Evolutionary conservation across 1,139 yeast genomes (phyloP).

Genomic region (Protomyces pachydermus): DNA sequence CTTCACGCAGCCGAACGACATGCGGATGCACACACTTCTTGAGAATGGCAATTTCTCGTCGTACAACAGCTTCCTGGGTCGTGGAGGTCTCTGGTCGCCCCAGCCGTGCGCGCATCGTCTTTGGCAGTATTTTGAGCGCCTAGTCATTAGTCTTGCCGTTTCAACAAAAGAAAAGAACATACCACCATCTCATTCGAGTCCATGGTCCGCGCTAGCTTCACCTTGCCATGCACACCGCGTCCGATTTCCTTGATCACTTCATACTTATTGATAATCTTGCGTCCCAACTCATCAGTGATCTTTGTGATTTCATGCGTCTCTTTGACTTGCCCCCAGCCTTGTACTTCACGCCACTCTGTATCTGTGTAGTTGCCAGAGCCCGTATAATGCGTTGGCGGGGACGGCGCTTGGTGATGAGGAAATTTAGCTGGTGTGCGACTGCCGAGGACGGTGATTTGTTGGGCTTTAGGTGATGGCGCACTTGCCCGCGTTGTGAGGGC

Average conservation of each 20-base stretch:
- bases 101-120: slow-evolving; percentile 58
- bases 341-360: slow-evolving; percentile 25
- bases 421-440: slow-evolving; percentile 9
- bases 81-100: slow-evolving; percentile 46
- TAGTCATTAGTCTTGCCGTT: not conserved
- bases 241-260: slow-evolving; percentile 87
- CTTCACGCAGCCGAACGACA: slow-evolving; percentile 81
- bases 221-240: slow-evolving; percentile 96
- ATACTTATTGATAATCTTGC: slow-evolving; percentile 82
- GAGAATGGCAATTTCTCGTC: slow-evolving; percentile 92
- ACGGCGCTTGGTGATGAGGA: not conserved
- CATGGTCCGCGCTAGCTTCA: slow-evolving; percentile 68
- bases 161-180: not conserved
- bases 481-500: not conserved
- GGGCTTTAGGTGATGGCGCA: slow-evolving; percentile 7
- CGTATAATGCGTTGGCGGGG: slow-evolving; percentile 24
- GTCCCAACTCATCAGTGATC: slow-evolving; percentile 84
- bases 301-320: slow-evolving; percentile 78
- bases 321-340: slow-evolving; percentile 48
- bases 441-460: slow-evolving; percentile 15
- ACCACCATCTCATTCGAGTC: slow-evolving; percentile 21
- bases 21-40: slow-evolving; percentile 89
- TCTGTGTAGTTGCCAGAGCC: slow-evolving; percentile 25
- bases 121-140: slow-evolving; percentile 87
- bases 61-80: slow-evolving; percentile 66